Conservation (phyloP, 2,329 filamentous ascomycete genomes). For the Shiraia sp. region DNA sequence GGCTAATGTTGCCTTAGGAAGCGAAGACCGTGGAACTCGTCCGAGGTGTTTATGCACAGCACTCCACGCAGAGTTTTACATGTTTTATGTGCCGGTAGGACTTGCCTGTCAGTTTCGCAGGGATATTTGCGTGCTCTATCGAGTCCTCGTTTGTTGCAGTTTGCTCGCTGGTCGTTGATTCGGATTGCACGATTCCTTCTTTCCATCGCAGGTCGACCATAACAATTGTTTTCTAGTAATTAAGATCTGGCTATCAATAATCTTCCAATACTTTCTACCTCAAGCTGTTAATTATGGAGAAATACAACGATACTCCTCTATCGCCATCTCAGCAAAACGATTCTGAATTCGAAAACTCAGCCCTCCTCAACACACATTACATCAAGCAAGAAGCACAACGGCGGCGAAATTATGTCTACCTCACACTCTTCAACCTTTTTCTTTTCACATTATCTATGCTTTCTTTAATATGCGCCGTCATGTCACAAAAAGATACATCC, state of each 20-base stretch:
- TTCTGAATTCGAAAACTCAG: constrained; percentile 32
- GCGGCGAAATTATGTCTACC: constrained; percentile 31
- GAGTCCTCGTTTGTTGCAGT: constrained; percentile 2
- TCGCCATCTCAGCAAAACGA: constrained; percentile 11
- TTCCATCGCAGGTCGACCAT: constrained; percentile 26
- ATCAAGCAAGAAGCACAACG: constrained; percentile 24
- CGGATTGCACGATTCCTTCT: constrained; percentile 3
- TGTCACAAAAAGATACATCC: constrained; percentile 32
- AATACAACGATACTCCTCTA: constrained; percentile 18
- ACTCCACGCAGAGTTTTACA: constrained; percentile 5
- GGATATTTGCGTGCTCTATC: constrained; percentile 2
- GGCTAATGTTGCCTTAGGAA: constrained; percentile 29
- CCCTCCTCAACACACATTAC: constrained; percentile 31
- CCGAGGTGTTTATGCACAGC: neutral
- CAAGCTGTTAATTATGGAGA: constrained; percentile 29
- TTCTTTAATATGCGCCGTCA: constrained; percentile 35
- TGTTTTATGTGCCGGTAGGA: constrained; percentile 10
- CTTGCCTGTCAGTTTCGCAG: constrained; percentile 2
- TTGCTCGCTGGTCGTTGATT: constrained; percentile 1
- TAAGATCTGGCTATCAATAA: neutral
- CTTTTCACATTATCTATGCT: constrained; percentile 37
- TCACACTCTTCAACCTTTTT: constrained; percentile 40
- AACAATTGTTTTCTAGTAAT: neutral
- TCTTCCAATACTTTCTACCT: neutral
- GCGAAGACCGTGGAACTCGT: constrained; percentile 6